A percentile compares a stretch with the other conserved stretches of the same genome.
phyloP scores from a whole-genome alignment of 108 stramenopile genomes.

The Nannochloropsis granulata region DNA sequence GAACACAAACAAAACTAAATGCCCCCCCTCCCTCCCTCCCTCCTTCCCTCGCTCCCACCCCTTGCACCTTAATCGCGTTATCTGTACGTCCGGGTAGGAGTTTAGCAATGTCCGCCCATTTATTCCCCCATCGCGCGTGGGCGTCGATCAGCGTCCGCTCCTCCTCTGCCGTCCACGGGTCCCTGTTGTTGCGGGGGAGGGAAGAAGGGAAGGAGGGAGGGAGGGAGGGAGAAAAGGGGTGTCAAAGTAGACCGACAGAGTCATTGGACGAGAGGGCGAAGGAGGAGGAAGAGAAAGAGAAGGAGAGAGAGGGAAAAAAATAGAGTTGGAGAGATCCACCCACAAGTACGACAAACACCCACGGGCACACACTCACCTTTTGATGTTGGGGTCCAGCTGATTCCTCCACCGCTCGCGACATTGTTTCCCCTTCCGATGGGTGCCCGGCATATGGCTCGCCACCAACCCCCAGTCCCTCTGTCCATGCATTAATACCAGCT shows the following conservation, averaged over 20 bases:
- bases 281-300: no score
- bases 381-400: slow-evolving; percentile 57
- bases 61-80: background rate
- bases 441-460: slow-evolving; percentile 27
- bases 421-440: slow-evolving; percentile 47
- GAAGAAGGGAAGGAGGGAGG: no score
- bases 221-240: no score
- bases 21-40: background rate
- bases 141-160: background rate
- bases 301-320: no score
- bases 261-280: no score
- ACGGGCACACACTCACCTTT: background rate
- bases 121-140: background rate
- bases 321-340: no score
- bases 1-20: no score
- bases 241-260: no score
- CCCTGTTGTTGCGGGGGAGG: background rate
- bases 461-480: slow-evolving; percentile 13
- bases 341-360: no score
- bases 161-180: slow-evolving; percentile 16
- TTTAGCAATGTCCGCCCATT: slow-evolving; percentile 13
- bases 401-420: slow-evolving; percentile 59
- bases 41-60: background rate
- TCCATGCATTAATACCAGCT: background rate
- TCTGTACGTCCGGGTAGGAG: background rate